Percentiles rank a stretch among this genome's conserved stretches.
Conservation (phyloP, 1,139 yeast species). For the Yamadazyma atmosphaerica region DNA sequence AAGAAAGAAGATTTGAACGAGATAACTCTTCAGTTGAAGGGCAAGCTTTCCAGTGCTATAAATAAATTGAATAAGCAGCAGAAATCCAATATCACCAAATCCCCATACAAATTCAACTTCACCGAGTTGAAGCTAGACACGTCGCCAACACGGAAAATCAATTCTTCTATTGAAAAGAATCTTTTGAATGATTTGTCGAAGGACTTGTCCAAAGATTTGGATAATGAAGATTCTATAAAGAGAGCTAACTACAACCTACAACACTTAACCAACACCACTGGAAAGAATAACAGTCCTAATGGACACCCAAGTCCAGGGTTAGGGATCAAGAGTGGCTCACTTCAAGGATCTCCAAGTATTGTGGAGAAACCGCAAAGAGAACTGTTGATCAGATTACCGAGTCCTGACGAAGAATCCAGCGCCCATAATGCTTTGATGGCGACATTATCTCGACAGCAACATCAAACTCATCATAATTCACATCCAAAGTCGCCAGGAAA, state of each 20-base stretch:
- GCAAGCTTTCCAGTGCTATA: constrained; percentile 39
- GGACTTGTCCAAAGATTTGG: constrained; percentile 8
- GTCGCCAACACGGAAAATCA: constrained; percentile 31
- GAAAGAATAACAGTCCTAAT: background rate
- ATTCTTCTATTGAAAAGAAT: constrained; percentile 16
- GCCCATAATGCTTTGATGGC: constrained; percentile 48
- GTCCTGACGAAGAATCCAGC: constrained; percentile 41
- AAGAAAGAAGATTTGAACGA: constrained; percentile 35
- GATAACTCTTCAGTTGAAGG: constrained; percentile 41
- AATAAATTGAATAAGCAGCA: constrained; percentile 35
- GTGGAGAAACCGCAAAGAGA: constrained; percentile 11
- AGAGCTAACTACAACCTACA: constrained; percentile 40
- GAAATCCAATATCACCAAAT: constrained; percentile 14
- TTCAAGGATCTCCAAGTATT: constrained; percentile 27
- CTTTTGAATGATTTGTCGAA: constrained; percentile 1
- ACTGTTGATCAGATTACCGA: constrained; percentile 22
- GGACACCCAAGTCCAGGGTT: constrained; percentile 1
- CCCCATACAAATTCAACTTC: constrained; percentile 26
- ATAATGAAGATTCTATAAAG: constrained; percentile 10
- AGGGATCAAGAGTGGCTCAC: constrained; percentile 8
- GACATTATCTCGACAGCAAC: constrained; percentile 28
- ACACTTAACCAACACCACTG: constrained; percentile 22
- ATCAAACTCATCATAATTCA: constrained; percentile 13
- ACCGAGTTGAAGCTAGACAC: constrained; percentile 34
- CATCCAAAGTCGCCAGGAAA: background rate